Conservation (phyloP, 495 filamentous ascomycete genomes). For the Annulohypoxylon nitens region DNA sequence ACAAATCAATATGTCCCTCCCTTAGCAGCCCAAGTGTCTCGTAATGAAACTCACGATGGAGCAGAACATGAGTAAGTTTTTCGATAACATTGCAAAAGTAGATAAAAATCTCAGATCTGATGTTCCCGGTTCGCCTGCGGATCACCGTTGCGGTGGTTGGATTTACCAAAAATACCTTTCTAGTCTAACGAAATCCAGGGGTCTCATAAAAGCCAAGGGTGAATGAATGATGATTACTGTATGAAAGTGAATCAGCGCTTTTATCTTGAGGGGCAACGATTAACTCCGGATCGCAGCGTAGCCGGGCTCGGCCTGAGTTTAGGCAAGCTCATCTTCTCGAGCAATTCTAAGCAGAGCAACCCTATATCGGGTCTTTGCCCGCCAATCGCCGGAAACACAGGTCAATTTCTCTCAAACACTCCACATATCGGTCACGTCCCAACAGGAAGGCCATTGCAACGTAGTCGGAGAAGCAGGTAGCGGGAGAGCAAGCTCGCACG, state of each 20-base stretch:
- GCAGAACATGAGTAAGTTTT: conserved; percentile 1
- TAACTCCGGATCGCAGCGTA: conserved; percentile 46
- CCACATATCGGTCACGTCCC: conserved; percentile 46
- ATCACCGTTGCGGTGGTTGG: conserved; percentile 19
- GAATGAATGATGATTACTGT: conserved; percentile 43
- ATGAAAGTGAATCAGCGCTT: conserved; percentile 33
- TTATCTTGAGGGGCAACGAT: conserved; percentile 30
- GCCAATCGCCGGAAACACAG: conserved; percentile 38
- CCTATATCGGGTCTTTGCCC: conserved; percentile 42
- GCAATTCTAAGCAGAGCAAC: conserved; percentile 34
- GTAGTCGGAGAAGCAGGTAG: conserved; percentile 35
- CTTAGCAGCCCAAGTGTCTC: conserved; percentile 35
- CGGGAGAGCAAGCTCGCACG: conserved; percentile 27
- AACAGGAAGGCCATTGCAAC: conserved; percentile 49
- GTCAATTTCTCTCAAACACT: conserved; percentile 48
- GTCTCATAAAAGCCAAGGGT: conserved; percentile 18
- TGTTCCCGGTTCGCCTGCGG: conserved; percentile 14
- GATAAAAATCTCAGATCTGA: conserved; percentile 19
- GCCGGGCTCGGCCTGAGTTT: conserved; percentile 42
- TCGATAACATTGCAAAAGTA: neutral
- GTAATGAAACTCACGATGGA: conserved; percentile 24
- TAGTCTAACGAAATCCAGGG: conserved; percentile 29
- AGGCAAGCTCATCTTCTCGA: conserved; percentile 36
- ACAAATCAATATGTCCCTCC: conserved; percentile 3
- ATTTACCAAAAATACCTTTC: conserved; percentile 23